Conservation (phyloP, 2,329 filamentous ascomycete genomes). For the Pseudogymnoascus verrucosus region DNA sequence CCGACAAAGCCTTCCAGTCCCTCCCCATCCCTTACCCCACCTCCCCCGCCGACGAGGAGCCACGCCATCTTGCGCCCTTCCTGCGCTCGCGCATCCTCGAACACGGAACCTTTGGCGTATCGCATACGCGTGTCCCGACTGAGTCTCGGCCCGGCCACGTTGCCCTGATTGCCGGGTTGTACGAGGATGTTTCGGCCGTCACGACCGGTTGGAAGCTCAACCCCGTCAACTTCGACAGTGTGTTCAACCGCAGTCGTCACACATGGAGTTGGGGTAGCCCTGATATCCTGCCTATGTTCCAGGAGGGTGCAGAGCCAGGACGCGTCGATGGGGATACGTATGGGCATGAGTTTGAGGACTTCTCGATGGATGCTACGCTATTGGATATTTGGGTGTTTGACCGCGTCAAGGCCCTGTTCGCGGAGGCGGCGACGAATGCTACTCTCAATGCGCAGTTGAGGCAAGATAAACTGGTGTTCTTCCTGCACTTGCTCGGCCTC, state of each 20-base stretch:
- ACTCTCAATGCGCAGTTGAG: slow-evolving; percentile 65
- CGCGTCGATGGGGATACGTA: slow-evolving; percentile 84
- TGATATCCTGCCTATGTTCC: slow-evolving; percentile 96
- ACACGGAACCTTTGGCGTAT: slow-evolving; percentile 92
- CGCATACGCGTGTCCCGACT: slow-evolving; percentile 91
- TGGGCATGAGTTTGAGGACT: slow-evolving; percentile 79
- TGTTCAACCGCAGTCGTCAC: slow-evolving; percentile 93
- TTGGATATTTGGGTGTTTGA: slow-evolving; percentile 96
- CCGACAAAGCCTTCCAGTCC: slow-evolving; percentile 94
- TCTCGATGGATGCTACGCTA: slow-evolving; percentile 69
- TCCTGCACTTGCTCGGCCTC: slow-evolving; percentile 83
- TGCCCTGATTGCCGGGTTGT: slow-evolving; percentile 89
- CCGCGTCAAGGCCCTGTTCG: slow-evolving; percentile 79
- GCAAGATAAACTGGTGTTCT: slow-evolving; percentile 87
- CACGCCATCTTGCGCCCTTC: slow-evolving; percentile 81
- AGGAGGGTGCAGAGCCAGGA: slow-evolving; percentile 81
- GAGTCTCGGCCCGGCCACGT: slow-evolving; percentile 96
- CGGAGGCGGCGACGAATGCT: slow-evolving; percentile 67
- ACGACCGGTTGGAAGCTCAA: slow-evolving; percentile 98
- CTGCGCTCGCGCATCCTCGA: slow-evolving; percentile 80
- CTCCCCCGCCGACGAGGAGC: slow-evolving; percentile 55
- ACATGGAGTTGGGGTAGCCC: slow-evolving; percentile 99
- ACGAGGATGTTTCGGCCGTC: slow-evolving; percentile 96
- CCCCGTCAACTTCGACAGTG: slow-evolving; percentile 95
- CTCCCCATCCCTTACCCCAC: slow-evolving; percentile 78